Conservation (phyloP, 148 eudicot species). For the Chenopodium quinoa region DNA sequence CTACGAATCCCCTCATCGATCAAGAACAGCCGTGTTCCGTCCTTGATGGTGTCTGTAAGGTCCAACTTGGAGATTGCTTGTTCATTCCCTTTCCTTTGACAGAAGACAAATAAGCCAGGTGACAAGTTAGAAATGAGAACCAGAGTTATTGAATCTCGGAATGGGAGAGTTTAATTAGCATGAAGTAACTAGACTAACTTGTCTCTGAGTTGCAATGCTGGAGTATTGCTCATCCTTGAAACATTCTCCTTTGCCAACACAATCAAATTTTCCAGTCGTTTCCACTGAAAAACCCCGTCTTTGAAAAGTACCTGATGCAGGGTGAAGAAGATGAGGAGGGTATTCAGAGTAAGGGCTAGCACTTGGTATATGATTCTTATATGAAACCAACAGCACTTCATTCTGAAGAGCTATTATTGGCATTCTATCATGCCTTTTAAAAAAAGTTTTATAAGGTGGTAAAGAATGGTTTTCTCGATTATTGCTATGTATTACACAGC, state of each 20-base stretch:
- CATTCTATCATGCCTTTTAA: background rate
- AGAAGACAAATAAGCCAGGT: background rate
- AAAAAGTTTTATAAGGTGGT: background rate
- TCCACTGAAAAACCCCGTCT: conserved; percentile 96
- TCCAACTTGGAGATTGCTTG: conserved; percentile 61
- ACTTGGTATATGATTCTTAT: background rate
- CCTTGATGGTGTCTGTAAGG: conserved; percentile 94
- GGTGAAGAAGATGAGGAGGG: conserved; percentile 10
- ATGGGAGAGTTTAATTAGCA: background rate
- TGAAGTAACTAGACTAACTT: conserved; percentile 37
- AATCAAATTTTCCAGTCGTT: conserved; percentile 89
- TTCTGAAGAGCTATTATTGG: background rate
- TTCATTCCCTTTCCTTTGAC: conserved; percentile 48
- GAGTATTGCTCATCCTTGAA: conserved; percentile 83
- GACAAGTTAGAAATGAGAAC: conserved; percentile 2
- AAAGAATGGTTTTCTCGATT: background rate
- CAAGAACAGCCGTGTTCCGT: conserved; percentile 83
- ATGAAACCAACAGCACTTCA: background rate
- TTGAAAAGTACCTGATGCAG: conserved; percentile 80
- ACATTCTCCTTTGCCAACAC: conserved; percentile 92
- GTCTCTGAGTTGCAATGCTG: conserved; percentile 65
- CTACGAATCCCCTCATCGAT: conserved; percentile 89
- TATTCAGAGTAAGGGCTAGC: background rate
- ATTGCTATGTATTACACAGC: background rate
- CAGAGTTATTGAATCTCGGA: background rate